Conservation (phyloP, 441 rosid species). For the Eutrema salsugineum region DNA sequence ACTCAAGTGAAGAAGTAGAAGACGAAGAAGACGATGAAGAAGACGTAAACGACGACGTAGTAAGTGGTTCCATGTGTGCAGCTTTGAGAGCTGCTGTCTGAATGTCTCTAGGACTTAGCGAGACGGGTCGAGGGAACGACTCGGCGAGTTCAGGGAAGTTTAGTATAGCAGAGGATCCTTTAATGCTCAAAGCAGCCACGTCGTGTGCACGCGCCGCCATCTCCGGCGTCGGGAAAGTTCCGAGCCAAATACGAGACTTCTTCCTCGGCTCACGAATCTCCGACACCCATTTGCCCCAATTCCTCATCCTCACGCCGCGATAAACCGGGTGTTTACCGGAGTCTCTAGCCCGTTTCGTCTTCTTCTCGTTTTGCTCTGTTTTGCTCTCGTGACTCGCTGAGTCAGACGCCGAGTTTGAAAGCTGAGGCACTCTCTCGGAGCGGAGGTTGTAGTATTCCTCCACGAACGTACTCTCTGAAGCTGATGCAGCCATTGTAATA, state of each 20-base stretch:
- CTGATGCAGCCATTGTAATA: conserved; percentile 9
- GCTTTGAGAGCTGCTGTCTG: conserved; percentile 74
- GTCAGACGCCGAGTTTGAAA: conserved; percentile 11
- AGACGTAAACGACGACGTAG: conserved; percentile 10
- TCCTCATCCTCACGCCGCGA: conserved; percentile 32
- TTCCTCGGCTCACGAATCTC: conserved; percentile 36
- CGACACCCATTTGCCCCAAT: conserved; percentile 40
- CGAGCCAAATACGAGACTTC: conserved; percentile 55
- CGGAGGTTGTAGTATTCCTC: conserved; percentile 15
- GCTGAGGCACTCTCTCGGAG: conserved; percentile 4
- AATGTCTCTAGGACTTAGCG: conserved; percentile 54
- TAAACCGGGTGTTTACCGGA: conserved; percentile 36
- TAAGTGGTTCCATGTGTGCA: conserved; percentile 42
- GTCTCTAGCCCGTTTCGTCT: conserved; percentile 23
- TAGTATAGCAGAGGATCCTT: conserved; percentile 58
- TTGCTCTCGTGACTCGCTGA: conserved; percentile 1
- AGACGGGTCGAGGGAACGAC: conserved; percentile 54
- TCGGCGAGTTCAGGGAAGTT: conserved; percentile 60
- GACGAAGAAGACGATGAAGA: conserved; percentile 10
- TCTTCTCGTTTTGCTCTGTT: conserved; percentile 9
- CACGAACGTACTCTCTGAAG: background rate
- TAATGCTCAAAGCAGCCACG: conserved; percentile 52
- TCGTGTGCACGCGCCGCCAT: conserved; percentile 97
- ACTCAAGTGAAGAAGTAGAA: conserved; percentile 26
- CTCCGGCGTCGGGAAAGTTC: conserved; percentile 78